Evolutionary conservation across 257 asterid genomes (phyloP), one percentile per base, ranked within the genome.

Genomic region (Schizonepeta tenuifolia): DNA sequence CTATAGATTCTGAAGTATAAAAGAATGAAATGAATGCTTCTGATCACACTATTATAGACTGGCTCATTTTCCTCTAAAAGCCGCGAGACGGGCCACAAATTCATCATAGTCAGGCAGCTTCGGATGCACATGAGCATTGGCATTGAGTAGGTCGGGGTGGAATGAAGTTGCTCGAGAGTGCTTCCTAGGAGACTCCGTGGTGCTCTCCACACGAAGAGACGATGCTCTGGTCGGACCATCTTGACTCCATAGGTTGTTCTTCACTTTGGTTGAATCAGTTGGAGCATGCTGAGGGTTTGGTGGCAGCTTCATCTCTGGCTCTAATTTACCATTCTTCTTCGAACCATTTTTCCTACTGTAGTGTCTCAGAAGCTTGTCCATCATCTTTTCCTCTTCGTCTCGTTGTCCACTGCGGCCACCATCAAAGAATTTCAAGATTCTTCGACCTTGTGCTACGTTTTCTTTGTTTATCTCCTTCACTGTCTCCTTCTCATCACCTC

Each of bases 71-170:
- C 78, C 80, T 50, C 86, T 83, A 22, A 76, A 70, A 31, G 85
- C 83, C 1, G 91, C 91, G 14, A 93, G 77, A 41, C 89, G 75
- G n/a, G 98, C 96, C 26, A 87, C 83, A 62, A 93, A 86, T 71
- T 93, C 96, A 43, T 90, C 97, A 9, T 89, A 93, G 10, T 93
- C 95, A 2, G 93, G 97, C 70, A 88, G 58, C 79, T 84, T 90
- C 6, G 96, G 94, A 74, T 92, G 98, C 82, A 84, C 90, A 54
- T 85, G 94, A 15, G 77, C 81, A 2, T 77, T 78, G n/a, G 71
- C 54, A 22, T 78, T 76, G 49, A 73, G 35, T 64, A 73, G 21
- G 14, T 83, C 92, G 0, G 89, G 86, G 33, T 89, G 85, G 41
- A 77, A 78, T 6, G 96, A 89, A 53, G 86, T n/a, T 3, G 93